phyloP scores from a whole-genome alignment of 495 filamentous ascomycete genomes.

The Articulospora tetracladia region DNA sequence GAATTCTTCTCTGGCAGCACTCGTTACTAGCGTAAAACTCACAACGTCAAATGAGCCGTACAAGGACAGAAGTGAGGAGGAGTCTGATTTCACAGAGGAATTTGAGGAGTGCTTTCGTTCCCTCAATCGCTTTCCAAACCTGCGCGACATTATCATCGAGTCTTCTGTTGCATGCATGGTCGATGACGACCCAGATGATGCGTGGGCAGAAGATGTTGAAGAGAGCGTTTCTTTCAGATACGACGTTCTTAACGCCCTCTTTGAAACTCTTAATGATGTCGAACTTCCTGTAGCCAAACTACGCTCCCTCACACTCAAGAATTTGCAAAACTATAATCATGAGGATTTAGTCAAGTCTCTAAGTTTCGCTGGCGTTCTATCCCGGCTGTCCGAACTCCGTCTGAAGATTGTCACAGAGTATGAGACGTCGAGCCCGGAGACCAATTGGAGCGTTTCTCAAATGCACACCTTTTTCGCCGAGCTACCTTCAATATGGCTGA shows the following conservation, averaged over 20 bases:
- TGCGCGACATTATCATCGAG: not conserved
- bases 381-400: not conserved
- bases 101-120: not conserved
- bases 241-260: not conserved
- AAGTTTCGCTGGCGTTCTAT: not conserved
- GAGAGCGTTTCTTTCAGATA: not conserved
- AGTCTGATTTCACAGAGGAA: not conserved
- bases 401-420: conserved; percentile 1
- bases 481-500: not conserved
- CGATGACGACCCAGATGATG: not conserved
- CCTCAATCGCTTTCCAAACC: not conserved
- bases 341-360: not conserved
- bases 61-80: not conserved
- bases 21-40: not conserved
- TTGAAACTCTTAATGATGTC: not conserved
- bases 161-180: not conserved
- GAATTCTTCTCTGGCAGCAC: not conserved
- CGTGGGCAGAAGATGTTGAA: not conserved
- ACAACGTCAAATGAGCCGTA: not conserved
- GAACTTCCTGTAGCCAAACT: not conserved
- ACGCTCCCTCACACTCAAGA: not conserved
- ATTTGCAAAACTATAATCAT: conserved; percentile 5
- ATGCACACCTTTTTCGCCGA: not conserved
- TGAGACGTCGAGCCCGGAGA: not conserved
- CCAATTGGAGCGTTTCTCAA: not conserved